Evolutionary conservation across 768 basidiomycete genomes (phyloP), one percentile per base, ranked within the genome.

Genomic region (Rhizopogon vulgaris): DNA sequence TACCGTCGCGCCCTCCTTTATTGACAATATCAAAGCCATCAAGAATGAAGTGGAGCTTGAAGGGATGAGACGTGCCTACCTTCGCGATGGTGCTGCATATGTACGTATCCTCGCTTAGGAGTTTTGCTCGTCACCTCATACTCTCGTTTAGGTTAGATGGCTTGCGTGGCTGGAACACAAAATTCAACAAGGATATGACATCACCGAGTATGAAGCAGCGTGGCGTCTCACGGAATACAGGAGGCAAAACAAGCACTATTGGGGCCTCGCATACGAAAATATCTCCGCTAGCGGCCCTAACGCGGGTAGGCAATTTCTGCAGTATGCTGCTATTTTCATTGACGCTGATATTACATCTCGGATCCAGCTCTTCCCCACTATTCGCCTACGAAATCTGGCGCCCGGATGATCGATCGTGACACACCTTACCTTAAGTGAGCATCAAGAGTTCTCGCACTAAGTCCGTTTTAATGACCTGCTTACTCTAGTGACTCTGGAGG

Each of bases 141-240:
- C 46, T 36, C 22, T 34, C 9, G 14, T 34, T 52, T 58, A 84
- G 83, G 79, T 82, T 40, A 77, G 75, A 62, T 98, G 92, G 83
- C 80, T 94, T 53, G 88, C 92, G 1, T 95, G 93, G 92, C 73
- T 99, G 2, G 93, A 97, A 52, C 69, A 81, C 52, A 87, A 90
- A 67, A 74, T 94, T 37, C 66, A 72, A 9, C 78, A 85, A 53
- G 87, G 87, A 46, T 88, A 87, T 62, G 79, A 85, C 54, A 85
- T 98, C 58, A 88, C 87, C 6, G 95, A 98, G 69, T 96, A 87
- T 73, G 90, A 94, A 63, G 94, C 94, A 11, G 90, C 83, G 1
- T 90, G 85, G 66, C 80, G 89, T 49, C 71, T 96, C 52, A 87
- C 84, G 0, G 84, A 88, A 68, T 90, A 80, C 65, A 76, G 92